Conservation (phyloP, 768 basidiomycete species). For the Multifurca ochricompacta region DNA sequence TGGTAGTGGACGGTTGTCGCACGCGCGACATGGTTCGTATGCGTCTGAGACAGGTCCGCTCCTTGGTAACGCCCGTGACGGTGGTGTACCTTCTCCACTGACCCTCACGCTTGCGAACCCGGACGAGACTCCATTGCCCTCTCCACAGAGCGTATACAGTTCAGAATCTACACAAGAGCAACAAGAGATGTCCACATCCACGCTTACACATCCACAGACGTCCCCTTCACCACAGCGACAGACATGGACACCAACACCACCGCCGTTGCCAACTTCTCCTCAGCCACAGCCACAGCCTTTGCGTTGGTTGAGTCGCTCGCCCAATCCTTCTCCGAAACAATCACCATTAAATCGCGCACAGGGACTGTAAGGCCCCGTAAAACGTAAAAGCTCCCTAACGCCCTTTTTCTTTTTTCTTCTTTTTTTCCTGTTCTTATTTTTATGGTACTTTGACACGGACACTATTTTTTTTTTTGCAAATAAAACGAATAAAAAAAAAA, state of each 20-base stretch:
- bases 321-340: constrained; percentile 2
- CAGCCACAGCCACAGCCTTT: too few relatives aligned
- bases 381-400: too few relatives aligned
- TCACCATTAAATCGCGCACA: background rate
- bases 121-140: background rate
- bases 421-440: background rate
- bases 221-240: background rate
- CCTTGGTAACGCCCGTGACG: too few relatives aligned
- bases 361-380: background rate
- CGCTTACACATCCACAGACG: background rate
- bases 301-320: constrained; percentile 7
- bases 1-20: too few relatives aligned
- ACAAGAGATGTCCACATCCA: too few relatives aligned
- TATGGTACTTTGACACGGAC: background rate
- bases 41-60: background rate
- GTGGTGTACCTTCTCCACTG: too few relatives aligned
- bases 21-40: background rate
- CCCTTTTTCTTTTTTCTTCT: background rate
- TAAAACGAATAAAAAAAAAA: too few relatives aligned
- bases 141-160: background rate
- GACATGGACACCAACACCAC: background rate
- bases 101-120: constrained; percentile 4
- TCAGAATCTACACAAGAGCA: too few relatives aligned
- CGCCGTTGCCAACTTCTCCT: background rate
- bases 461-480: too few relatives aligned